Base-by-base conservation (phyloP, 2,329 filamentous ascomycete genomes). In the Colletotrichum sp. region DNA sequence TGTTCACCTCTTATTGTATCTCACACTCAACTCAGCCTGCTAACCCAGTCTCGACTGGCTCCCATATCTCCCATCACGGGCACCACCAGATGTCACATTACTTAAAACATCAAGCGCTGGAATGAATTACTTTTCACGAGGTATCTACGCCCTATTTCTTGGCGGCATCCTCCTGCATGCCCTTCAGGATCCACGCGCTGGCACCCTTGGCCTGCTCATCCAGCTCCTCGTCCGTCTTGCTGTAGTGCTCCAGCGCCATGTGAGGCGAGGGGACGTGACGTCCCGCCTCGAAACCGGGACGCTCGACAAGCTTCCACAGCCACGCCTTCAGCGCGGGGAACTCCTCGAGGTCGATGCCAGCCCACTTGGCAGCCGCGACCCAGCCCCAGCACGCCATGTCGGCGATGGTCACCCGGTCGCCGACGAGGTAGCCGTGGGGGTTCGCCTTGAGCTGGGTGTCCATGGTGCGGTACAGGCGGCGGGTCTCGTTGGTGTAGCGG, bases 301-400 rank as follows among this genome's bases (percentile, higher is more conserved):
- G 90, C 78, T 90, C 88, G 18, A 92, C 87, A 85, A 98, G 89
- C 76, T 88, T 89, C 79, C 94, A 90, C 77, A 96, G 89, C 96
- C 96, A 98, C 48, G 91, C 91, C 81, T 95, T 92, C 77, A 98
- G 83, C 65, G 90, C 83, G 4, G 95, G 95, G 84, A 96, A 97
- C 75, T 96, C 92, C 2, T 92, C 87, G 70, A 96, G 91, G 66
- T 95, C 91, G 58, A 87, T 66, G 43, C 85, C 86, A 4, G 84
- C 78, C 85, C 86, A 87, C 60, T 82, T 84, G 43, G 86, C 83
- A 16, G 83, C 69, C 6, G 92, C 88, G 6, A 96, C 89, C 95
- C 95, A 97, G 30, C 94, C 94, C 90, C 93, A 96, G 83, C 91
- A 91, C 56, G 94, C 88, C 76, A 98, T 94, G 83, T 98, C 96